Conservation (phyloP, 208 protist species). For the Novymonas esmeraldas region DNA sequence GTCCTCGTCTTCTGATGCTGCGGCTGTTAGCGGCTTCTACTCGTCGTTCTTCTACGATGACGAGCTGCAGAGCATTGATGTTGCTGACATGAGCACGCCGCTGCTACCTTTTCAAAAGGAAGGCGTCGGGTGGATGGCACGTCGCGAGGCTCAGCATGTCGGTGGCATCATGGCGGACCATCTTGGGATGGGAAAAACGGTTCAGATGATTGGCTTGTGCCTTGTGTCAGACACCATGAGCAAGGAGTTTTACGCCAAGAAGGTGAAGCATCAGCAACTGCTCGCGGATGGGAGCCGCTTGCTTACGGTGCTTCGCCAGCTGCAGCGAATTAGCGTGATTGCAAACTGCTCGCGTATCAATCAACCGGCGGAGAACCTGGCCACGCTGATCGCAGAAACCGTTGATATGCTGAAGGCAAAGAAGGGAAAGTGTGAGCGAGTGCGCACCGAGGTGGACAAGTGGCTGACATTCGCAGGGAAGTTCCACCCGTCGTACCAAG, state of each 20-base stretch:
- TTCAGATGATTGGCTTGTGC: slow-evolving; percentile 93
- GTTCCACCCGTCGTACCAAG: slow-evolving; percentile 82
- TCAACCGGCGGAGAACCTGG: slow-evolving; percentile 65
- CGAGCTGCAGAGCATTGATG: slow-evolving; percentile 59
- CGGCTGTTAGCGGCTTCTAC: slow-evolving; percentile 78
- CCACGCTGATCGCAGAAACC: slow-evolving; percentile 44
- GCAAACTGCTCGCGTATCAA: slow-evolving; percentile 88
- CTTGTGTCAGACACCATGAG: slow-evolving; percentile 69
- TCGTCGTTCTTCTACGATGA: slow-evolving; percentile 79
- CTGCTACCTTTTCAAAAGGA: slow-evolving; percentile 92
- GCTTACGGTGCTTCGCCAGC: slow-evolving; percentile 80
- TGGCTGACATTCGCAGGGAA: slow-evolving; percentile 86
- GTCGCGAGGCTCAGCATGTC: slow-evolving; percentile 71
- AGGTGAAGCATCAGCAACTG: slow-evolving; percentile 32
- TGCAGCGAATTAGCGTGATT: slow-evolving; percentile 82
- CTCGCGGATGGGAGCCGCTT: slow-evolving; percentile 62
- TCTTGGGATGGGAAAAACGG: slow-evolving; percentile 91
- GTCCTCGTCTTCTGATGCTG: slow-evolving; percentile 48
- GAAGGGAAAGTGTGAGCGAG: slow-evolving; percentile 21
- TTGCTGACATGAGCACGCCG: slow-evolving; percentile 61
- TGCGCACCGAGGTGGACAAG: slow-evolving; percentile 75
- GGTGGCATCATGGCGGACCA: slow-evolving; percentile 93
- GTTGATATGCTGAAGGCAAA: slow-evolving; percentile 33
- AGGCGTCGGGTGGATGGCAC: slow-evolving; percentile 90
- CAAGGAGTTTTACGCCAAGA: slow-evolving; percentile 31